Conservation (phyloP, 768 basidiomycete genomes). For the Agaricus blazei region DNA sequence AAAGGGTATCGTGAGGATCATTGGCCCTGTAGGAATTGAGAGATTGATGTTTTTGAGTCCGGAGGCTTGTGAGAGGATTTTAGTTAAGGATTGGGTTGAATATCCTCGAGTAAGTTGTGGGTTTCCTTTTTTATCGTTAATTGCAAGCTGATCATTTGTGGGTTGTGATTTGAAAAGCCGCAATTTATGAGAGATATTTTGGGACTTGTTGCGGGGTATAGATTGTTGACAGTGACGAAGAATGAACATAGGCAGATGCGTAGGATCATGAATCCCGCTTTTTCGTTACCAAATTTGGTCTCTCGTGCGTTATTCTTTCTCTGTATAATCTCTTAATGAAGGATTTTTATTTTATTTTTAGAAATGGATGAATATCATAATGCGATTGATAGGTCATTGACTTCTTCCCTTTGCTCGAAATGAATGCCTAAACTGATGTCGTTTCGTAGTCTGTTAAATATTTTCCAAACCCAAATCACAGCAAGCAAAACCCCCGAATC, state of each 20-base stretch:
- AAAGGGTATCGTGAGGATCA: constrained; percentile 25
- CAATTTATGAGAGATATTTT: constrained; percentile 30
- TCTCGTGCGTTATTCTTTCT: constrained; percentile 8
- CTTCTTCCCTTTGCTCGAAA: too few relatives aligned
- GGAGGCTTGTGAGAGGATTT: constrained; percentile 34
- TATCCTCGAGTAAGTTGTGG: constrained; percentile 32
- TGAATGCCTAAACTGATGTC: background rate
- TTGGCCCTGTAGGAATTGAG: constrained; percentile 38
- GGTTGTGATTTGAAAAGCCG: constrained; percentile 21
- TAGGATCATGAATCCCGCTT: constrained; percentile 40
- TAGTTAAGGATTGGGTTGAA: constrained; percentile 33
- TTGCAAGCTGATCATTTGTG: too few relatives aligned
- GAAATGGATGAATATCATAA: constrained; percentile 49
- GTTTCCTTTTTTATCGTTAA: background rate
- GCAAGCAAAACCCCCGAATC: constrained; percentile 12
- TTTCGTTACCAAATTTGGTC: constrained; percentile 29
- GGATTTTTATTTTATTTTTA: constrained; percentile 16
- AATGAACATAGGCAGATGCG: constrained; percentile 39
- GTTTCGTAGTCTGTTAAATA: constrained; percentile 24
- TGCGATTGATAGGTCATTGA: constrained; percentile 34
- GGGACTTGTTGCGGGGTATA: constrained; percentile 33
- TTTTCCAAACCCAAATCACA: constrained; percentile 28
- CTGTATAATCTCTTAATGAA: background rate
- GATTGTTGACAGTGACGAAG: constrained; percentile 37
- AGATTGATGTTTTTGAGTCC: constrained; percentile 34